These are phyloP conservation scores for Epichloe typhina DNA, from an alignment of 2,329 filamentous ascomycete species.

Conservation along the genomic window DNA sequence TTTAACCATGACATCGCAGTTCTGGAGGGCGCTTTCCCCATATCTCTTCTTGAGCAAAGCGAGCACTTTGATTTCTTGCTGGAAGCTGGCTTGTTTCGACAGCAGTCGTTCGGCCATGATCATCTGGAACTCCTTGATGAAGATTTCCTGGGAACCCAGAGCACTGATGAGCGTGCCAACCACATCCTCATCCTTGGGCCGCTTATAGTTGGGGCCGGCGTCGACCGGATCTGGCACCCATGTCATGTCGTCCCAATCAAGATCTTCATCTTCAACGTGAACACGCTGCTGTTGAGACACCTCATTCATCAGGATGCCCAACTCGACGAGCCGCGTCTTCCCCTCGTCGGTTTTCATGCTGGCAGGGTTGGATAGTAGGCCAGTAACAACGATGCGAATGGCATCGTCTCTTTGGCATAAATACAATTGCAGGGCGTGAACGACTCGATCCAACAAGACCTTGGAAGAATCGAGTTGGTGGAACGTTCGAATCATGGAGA, in stretches of 20 bases:
- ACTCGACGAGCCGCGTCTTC: slow-evolving; percentile 47
- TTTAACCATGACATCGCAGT: slow-evolving; percentile 93
- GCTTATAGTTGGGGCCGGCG: slow-evolving; percentile 81
- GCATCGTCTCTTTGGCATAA: slow-evolving; percentile 66
- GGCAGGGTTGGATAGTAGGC: slow-evolving; percentile 50
- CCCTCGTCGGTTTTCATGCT: slow-evolving; percentile 34
- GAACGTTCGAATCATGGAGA: slow-evolving; percentile 66
- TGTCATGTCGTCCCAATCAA: slow-evolving; percentile 84
- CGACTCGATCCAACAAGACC: slow-evolving; percentile 62
- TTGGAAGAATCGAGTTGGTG: slow-evolving; percentile 65
- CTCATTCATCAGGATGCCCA: slow-evolving; percentile 53
- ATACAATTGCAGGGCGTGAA: slow-evolving; percentile 60
- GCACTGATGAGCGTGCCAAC: slow-evolving; percentile 82
- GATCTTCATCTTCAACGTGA: slow-evolving; percentile 50
- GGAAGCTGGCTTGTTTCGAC: slow-evolving; percentile 52
- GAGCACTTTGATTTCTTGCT: slow-evolving; percentile 70
- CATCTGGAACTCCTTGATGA: slow-evolving; percentile 85
- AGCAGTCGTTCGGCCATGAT: slow-evolving; percentile 77
- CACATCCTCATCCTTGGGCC: slow-evolving; percentile 78
- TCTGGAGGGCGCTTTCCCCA: slow-evolving; percentile 73
- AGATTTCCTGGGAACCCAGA: slow-evolving; percentile 78
- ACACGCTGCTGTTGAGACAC: slow-evolving; percentile 39
- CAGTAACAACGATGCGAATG: slow-evolving; percentile 62
- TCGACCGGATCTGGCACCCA: slow-evolving; percentile 92
- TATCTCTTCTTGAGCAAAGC: slow-evolving; percentile 81